A percentile compares a stretch with the other conserved stretches of the same genome.
These are phyloP conservation scores for Lobosporangium transversale DNA, from an alignment of 192 early-diverging fungal species.

Conservation along the genomic window DNA sequence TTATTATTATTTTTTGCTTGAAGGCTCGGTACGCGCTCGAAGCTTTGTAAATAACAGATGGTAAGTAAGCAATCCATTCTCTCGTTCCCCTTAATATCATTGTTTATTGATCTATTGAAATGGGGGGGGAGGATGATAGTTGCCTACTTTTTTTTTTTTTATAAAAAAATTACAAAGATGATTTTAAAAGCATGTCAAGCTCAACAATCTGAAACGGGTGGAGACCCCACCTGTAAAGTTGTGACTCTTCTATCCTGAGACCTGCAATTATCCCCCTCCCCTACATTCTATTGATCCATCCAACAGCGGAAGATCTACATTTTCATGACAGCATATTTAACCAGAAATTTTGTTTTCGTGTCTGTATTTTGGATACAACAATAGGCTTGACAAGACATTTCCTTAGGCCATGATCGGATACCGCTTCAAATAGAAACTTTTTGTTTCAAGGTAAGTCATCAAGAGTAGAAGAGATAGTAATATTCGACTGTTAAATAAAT, in stretches of 20 bases:
- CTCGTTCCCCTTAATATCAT: no score
- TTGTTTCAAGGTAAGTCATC: no score
- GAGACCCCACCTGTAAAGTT: conserved; percentile 55
- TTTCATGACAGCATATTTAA: no score
- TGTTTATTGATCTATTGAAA: no score
- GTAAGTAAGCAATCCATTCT: conserved; percentile 5
- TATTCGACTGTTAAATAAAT: neutral
- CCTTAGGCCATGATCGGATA: no score
- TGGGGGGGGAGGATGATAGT: no score
- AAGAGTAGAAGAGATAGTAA: no score
- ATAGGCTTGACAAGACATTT: no score
- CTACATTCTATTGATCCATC: neutral
- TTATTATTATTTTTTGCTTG: neutral
- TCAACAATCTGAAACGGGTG: conserved; percentile 57
- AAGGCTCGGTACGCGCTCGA: neutral
- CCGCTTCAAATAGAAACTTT: neutral
- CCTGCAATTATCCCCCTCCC: neutral
- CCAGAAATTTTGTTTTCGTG: no score
- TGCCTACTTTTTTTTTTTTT: neutral
- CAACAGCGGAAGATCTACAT: no score
- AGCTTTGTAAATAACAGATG: no score
- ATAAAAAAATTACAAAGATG: conserved; percentile 26
- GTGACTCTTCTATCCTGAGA: conserved; percentile 55
- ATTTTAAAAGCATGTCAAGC: conserved; percentile 56
- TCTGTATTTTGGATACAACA: no score